A percentile compares a stretch with the other conserved stretches of the same genome.
Conservation (phyloP, 2,329 filamentous ascomycete genomes). For the Sporothrix mexicana region DNA sequence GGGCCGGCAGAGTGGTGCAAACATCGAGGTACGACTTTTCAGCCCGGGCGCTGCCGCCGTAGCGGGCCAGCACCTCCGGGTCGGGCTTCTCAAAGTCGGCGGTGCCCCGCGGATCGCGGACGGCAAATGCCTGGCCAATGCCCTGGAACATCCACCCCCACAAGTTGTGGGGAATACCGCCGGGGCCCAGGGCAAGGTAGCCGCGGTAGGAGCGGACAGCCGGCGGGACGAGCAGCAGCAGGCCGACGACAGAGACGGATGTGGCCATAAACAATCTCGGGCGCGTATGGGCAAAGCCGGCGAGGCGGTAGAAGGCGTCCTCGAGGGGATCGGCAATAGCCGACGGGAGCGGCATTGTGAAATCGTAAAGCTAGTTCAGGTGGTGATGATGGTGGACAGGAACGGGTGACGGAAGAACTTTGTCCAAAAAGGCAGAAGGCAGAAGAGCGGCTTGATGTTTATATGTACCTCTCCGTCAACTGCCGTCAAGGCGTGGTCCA, state of each 20-base stretch:
- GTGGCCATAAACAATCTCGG: constrained; percentile 27
- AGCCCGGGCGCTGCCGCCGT: constrained; percentile 36
- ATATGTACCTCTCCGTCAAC: neutral
- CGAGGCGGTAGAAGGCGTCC: constrained; percentile 11
- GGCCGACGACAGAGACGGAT: constrained; percentile 31
- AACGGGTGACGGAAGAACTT: neutral
- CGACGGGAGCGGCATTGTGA: constrained; percentile 6
- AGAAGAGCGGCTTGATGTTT: too few species aligned
- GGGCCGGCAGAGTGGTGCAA: constrained; percentile 34
- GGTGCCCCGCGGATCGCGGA: constrained; percentile 44
- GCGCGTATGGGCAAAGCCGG: constrained; percentile 9
- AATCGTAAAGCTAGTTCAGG: neutral
- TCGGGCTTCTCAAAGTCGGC: constrained; percentile 41
- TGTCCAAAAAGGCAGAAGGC: too few species aligned
- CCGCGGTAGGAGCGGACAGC: constrained; percentile 45
- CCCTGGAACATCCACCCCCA: constrained; percentile 51
- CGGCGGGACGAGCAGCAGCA: neutral
- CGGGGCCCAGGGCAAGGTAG: constrained; percentile 52
- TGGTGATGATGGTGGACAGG: neutral
- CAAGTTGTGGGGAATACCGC: constrained; percentile 52
- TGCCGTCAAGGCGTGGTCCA: neutral
- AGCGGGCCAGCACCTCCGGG: constrained; percentile 37
- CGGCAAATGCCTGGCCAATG: constrained; percentile 42
- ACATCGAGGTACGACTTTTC: constrained; percentile 29
- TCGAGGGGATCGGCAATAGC: constrained; percentile 8